Conservation (phyloP, 2,329 filamentous ascomycete species). For the Tolypocladium guangdongense region DNA sequence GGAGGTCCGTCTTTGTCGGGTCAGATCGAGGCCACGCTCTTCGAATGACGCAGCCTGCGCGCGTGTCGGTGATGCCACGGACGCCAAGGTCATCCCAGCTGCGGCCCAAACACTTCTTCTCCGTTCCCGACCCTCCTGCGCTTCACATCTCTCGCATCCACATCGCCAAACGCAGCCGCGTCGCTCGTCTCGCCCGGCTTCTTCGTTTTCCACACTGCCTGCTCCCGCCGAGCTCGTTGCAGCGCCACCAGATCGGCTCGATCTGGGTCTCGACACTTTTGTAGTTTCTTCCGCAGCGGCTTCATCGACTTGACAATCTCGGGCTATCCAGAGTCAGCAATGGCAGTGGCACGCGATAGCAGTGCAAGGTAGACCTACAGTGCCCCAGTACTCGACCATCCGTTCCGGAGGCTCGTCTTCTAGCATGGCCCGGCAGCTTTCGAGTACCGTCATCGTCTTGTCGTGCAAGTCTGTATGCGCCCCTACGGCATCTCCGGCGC, state of each 20-base stretch:
- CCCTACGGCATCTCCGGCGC: constrained; percentile 11
- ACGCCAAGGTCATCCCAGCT: constrained; percentile 15
- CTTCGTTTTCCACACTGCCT: constrained; percentile 33
- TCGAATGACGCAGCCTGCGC: neutral
- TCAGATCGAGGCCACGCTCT: neutral
- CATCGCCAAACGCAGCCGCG: constrained; percentile 34
- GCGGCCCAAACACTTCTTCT: constrained; percentile 38
- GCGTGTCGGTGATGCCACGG: neutral
- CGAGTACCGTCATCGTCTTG: constrained; percentile 38
- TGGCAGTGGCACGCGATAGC: neutral
- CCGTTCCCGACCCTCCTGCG: constrained; percentile 30
- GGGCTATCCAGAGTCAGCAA: constrained; percentile 18
- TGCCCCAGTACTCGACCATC: constrained; percentile 42
- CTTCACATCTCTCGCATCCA: constrained; percentile 29
- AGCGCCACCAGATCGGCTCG: constrained; percentile 61
- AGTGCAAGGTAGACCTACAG: constrained; percentile 22
- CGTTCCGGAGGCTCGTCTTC: constrained; percentile 46
- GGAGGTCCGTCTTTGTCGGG: too few relatives aligned
- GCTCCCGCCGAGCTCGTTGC: constrained; percentile 52
- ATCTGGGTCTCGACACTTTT: constrained; percentile 62
- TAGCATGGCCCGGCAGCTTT: constrained; percentile 42
- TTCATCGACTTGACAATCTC: constrained; percentile 37
- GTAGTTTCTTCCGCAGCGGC: constrained; percentile 57
- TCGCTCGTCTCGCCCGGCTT: constrained; percentile 29
- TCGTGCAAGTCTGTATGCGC: constrained; percentile 22